Base-by-base conservation (phyloP, 2,329 filamentous ascomycete genomes). In the Cladosporium sp. region DNA sequence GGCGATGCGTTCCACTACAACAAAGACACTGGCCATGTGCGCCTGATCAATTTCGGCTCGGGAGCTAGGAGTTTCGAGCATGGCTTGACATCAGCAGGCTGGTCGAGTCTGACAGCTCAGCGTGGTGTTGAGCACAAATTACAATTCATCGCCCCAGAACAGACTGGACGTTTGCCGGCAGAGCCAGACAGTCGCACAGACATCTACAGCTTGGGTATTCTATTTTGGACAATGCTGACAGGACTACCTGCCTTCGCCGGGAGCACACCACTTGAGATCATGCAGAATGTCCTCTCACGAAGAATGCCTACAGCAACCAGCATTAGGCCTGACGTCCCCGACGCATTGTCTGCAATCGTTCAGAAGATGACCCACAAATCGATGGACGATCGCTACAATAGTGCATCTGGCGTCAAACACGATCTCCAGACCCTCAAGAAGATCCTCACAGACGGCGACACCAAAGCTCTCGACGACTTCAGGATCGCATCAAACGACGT, bases 151-250 rank as follows among this genome's bases (percentile, higher is more conserved):
- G 94, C 93, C 56, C 93, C 94, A 0, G 94, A 98, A 75, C 94
- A 97, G 80, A 97, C 94, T 2, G 94, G 94, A 16, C 89, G 94
- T 23, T 90, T 97, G 85, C 91, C 93, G 2, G 92, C 91, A 3
- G 93, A 97, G 76, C 94, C 94, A 1, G 94, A 97, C 78, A 91
- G 87, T 52, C 87, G 94, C 49, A 97, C 94, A 18, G 94, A 98
- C 77, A 96, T 97, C 35, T 97, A 97, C 80, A 93, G 92, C 0
- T 81, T 97, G 0, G 94, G 94, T 4, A 89, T 97, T 46, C 78
- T 97, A 1, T 94, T 97, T 76, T 97, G 92, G 90, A 91, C 87
- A 10, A 86, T 96, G 73, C 81, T 96, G 55, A 91, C 91, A 1
- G 92, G 93, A 31, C 86, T 89, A 71, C 86, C 91, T 3, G 90